Evolutionary conservation across 192 early-diverging fungal species (phyloP), one percentile per base, ranked within the genome.

Genomic region (Linnemannia elongata): DNA sequence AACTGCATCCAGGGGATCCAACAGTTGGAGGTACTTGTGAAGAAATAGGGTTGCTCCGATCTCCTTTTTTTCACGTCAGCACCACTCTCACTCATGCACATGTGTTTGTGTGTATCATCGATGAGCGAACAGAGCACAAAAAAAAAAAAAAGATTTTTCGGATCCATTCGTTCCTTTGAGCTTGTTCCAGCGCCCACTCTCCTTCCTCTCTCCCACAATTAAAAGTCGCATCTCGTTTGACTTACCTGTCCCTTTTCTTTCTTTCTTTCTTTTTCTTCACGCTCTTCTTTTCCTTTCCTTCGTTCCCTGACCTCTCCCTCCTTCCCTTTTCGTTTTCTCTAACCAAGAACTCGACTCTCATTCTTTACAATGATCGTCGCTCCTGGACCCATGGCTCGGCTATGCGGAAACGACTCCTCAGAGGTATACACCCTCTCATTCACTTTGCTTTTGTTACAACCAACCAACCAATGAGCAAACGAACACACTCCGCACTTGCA

Each of bases 391-490:
- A 55, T 78, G 5, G 41, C 76, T 27, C 71, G 42, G 27, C 54
- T 87, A 9, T 87, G 85, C 71, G 80, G 75, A 24, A 81, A 87
- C 72, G 79, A 87, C 30, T 57, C 85, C 17, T 57, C 78, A 33
- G 84, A 80, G 63, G 83, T 87, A 87, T 68, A 73, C n/a, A 45
- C 9, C 39, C 9, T 35, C 74, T 41, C 66, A 30, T 20, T 24
- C 63, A 22, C 35, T 24, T 6, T 55, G 20, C 35, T 24, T 15
- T 55, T 30, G 35, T 27, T 82, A 20, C 49, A 30, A 42, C n/a
- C 42, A 80, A 47, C 6, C 20, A 80, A 47, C 15, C 20, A 9
- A 42, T 9, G 0, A 20, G 35, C 12, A 55, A 39, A 75, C n/a
- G 10, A 74, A 38, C 44, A 30, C 22, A 3, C 42, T 39, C 36